Percentiles rank a stretch among this genome's conserved stretches.
These are phyloP conservation scores for Arthrobotrys megalospora DNA, from an alignment of 2,329 filamentous ascomycete species.

Conservation along the genomic window DNA sequence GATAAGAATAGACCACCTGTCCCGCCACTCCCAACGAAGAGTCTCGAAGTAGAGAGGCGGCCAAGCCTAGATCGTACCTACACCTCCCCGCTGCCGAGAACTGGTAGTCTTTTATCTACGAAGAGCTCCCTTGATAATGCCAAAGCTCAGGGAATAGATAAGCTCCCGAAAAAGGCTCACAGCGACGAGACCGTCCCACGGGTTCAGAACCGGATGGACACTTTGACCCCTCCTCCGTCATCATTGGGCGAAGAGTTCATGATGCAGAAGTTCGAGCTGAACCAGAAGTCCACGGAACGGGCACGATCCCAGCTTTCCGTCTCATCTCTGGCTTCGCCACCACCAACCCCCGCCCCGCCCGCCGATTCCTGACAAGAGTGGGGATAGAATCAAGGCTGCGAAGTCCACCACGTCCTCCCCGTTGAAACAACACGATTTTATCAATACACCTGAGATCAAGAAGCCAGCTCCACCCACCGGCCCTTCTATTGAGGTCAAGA, in stretches of 20 bases:
- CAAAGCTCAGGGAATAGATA: slow-evolving; percentile 28
- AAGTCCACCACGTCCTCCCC: slow-evolving; percentile 46
- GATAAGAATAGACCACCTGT: slow-evolving; percentile 70
- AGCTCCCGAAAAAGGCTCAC: slow-evolving; percentile 49
- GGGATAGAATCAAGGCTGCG: slow-evolving; percentile 40
- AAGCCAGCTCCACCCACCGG: slow-evolving; percentile 16
- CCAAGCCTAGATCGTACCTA: slow-evolving; percentile 57
- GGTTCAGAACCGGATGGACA: slow-evolving; percentile 56
- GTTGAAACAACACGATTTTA: slow-evolving; percentile 43
- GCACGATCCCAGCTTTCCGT: slow-evolving; percentile 57
- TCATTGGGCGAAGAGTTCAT: slow-evolving; percentile 54
- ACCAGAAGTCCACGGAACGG: slow-evolving; percentile 55
- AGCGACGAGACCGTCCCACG: slow-evolving; percentile 56
- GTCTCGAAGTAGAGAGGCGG: slow-evolving; percentile 46
- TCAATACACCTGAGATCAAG: slow-evolving; percentile 50
- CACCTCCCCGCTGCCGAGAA: slow-evolving; percentile 47
- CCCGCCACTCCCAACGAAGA: slow-evolving; percentile 61
- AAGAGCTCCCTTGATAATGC: slow-evolving; percentile 44
- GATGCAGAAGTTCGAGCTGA: slow-evolving; percentile 57
- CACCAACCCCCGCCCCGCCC: slow-evolving; percentile 57
- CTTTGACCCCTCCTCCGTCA: slow-evolving; percentile 54
- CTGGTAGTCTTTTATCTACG: slow-evolving; percentile 40
- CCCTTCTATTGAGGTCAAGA: slow-evolving; percentile 50
- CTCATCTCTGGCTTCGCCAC: slow-evolving; percentile 51
- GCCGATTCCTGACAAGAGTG: slow-evolving; percentile 56